A percentile compares a stretch with the other conserved stretches of the same genome.
These are phyloP conservation scores for Papiliotrema flavescens DNA, from an alignment of 1,284 basidiomycete genomes.

Conservation along the genomic window DNA sequence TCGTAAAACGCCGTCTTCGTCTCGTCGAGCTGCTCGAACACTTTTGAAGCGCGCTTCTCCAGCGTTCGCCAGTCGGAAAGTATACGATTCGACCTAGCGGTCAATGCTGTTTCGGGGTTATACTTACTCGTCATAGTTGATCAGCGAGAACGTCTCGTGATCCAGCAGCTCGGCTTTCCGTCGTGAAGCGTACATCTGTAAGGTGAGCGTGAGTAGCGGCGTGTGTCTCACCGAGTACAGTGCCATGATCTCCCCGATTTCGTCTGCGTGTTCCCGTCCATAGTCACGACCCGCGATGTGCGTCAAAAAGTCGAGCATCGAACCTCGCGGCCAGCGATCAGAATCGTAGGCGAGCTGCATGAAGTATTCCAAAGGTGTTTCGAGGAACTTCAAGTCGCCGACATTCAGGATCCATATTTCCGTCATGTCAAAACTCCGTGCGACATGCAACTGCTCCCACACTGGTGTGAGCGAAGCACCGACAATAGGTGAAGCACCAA, in stretches of 20 bases:
- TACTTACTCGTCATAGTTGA: conserved; percentile 64
- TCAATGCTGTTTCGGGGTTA: conserved; percentile 53
- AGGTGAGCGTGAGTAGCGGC: not conserved
- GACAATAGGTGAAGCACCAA: not conserved
- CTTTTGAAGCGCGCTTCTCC: conserved; percentile 54
- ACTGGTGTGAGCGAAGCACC: conserved; percentile 7
- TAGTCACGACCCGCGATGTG: conserved; percentile 64
- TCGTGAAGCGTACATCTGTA: conserved; percentile 39
- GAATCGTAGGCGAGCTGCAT: conserved; percentile 62
- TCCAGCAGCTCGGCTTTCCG: conserved; percentile 66
- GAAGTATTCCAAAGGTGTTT: conserved; percentile 65
- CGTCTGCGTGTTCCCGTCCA: conserved; percentile 38
- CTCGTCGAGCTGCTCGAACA: conserved; percentile 56
- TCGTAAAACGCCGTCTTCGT: conserved; percentile 61
- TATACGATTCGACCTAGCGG: no score
- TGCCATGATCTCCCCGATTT: conserved; percentile 57
- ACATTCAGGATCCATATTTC: conserved; percentile 49
- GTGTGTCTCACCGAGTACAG: conserved; percentile 54
- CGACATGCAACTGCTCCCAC: conserved; percentile 35
- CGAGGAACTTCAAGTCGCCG: conserved; percentile 69
- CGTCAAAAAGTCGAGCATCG: no score
- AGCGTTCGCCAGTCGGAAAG: conserved; percentile 57
- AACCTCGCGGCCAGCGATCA: conserved; percentile 56
- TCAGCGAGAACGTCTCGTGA: conserved; percentile 59
- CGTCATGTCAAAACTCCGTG: conserved; percentile 25